Percentiles rank a stretch among this genome's conserved stretches.
These are phyloP conservation scores for Fusarium staphyleae DNA, from an alignment of 2,329 filamentous ascomycete species.

Conservation along the genomic window DNA sequence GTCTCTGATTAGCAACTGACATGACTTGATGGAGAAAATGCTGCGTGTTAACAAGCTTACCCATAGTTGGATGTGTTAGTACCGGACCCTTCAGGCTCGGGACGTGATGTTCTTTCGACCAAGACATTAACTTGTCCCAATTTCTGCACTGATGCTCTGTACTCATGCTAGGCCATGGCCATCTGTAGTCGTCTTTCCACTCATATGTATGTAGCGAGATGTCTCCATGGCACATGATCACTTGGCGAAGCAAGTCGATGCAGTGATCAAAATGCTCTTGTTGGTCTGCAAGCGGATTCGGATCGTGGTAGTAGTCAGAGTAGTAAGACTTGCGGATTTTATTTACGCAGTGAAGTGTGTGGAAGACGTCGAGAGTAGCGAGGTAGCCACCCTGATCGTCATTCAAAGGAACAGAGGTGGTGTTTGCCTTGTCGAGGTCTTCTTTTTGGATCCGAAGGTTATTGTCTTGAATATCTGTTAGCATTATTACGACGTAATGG, in stretches of 20 bases:
- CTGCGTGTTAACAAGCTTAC: not conserved
- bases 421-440: constrained; percentile 7
- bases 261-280: constrained; percentile 12
- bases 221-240: constrained; percentile 12
- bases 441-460: not conserved
- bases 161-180: constrained; percentile 11
- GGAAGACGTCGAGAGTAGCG: constrained; percentile 7
- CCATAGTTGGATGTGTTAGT: constrained; percentile 2
- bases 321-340: constrained; percentile 9
- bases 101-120: constrained; percentile 4
- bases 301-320: constrained; percentile 8
- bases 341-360: constrained; percentile 7
- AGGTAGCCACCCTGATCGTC: constrained; percentile 4
- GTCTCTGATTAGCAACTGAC: not conserved
- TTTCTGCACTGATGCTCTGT: constrained; percentile 7
- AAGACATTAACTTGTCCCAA: constrained; percentile 7
- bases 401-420: constrained; percentile 2
- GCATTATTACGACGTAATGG: not conserved
- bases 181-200: constrained; percentile 10
- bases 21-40: not conserved
- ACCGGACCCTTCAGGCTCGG: constrained; percentile 6
- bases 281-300: constrained; percentile 8
- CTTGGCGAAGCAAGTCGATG: constrained; percentile 9
- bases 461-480: not conserved
- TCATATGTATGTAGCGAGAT: constrained; percentile 4